A percentile compares a stretch with the other conserved stretches of the same genome.
phyloP scores from a whole-genome alignment of 257 asterid species.

The Nemophila menziesii region DNA sequence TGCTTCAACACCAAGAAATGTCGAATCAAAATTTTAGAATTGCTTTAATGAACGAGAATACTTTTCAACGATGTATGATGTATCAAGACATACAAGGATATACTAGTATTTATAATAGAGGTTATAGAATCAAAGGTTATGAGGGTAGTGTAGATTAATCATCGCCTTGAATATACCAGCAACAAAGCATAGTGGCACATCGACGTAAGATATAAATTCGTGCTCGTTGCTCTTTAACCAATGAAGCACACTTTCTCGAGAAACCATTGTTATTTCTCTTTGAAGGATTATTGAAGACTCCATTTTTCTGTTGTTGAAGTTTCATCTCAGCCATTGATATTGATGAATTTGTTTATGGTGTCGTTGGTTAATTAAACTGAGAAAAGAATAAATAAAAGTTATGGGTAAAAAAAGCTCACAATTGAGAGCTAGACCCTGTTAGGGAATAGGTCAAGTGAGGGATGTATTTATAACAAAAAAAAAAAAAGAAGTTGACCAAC shows the following conservation, averaged over 20 bases:
- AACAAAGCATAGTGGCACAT: constrained; percentile 75
- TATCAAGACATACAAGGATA: no score
- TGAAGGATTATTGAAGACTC: constrained; percentile 10
- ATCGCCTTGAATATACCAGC: constrained; percentile 72
- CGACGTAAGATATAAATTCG: constrained; percentile 74
- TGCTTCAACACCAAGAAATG: background rate
- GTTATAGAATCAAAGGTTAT: background rate
- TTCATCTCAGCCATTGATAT: constrained; percentile 22
- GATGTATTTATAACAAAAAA: constrained; percentile 24
- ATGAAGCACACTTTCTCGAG: constrained; percentile 55
- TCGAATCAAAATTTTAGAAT: no score
- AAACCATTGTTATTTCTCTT: constrained; percentile 30
- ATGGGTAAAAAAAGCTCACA: constrained; percentile 45
- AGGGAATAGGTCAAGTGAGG: constrained; percentile 4
- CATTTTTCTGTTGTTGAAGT: constrained; percentile 12
- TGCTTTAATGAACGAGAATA: no score
- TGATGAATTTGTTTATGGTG: background rate
- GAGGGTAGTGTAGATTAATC: constrained; percentile 15
- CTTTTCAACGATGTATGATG: no score
- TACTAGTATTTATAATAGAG: background rate
- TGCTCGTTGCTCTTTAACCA: constrained; percentile 66
- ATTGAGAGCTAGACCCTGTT: constrained; percentile 24
- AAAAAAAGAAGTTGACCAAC: constrained; percentile 1
- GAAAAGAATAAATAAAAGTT: constrained; percentile 2
- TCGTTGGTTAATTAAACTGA: background rate